Conservation (phyloP, 441 rosid genomes). For the Populus hybrid region DNA sequence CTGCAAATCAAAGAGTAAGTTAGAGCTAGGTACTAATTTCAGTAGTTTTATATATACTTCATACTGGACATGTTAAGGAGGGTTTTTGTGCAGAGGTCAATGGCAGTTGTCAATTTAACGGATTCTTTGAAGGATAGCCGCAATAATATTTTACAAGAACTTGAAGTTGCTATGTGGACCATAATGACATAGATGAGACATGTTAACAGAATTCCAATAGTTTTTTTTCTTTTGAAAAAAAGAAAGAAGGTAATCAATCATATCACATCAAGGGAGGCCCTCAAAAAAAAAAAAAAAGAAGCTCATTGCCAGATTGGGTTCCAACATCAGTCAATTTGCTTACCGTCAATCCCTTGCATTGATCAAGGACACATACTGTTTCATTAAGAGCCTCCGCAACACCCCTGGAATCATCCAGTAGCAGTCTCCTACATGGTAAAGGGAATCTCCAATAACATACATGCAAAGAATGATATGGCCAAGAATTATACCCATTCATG, state of each 20-base stretch:
- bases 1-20: slow-evolving; percentile 25
- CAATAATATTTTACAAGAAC: not conserved
- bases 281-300: not conserved
- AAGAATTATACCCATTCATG: not conserved
- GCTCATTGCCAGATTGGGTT: not conserved
- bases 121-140: not conserved
- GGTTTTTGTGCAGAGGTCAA: not conserved
- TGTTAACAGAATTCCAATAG: not conserved
- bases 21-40: not conserved
- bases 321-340: slow-evolving; percentile 17
- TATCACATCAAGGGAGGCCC: not conserved
- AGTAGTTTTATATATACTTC: not conserved
- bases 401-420: slow-evolving; percentile 91
- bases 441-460: slow-evolving; percentile 4
- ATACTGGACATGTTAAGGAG: not conserved
- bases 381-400: slow-evolving; percentile 90
- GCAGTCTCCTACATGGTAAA: slow-evolving; percentile 69
- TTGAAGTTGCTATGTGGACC: slow-evolving; percentile 3
- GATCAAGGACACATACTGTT: slow-evolving; percentile 64
- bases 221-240: not conserved
- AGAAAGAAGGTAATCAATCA: not conserved
- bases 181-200: not conserved
- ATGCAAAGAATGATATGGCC: not conserved
- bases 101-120: not conserved
- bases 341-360: slow-evolving; percentile 84